Evolutionary conservation across 192 early-diverging fungal species (phyloP).

Genomic region (Backusella luteola): DNA sequence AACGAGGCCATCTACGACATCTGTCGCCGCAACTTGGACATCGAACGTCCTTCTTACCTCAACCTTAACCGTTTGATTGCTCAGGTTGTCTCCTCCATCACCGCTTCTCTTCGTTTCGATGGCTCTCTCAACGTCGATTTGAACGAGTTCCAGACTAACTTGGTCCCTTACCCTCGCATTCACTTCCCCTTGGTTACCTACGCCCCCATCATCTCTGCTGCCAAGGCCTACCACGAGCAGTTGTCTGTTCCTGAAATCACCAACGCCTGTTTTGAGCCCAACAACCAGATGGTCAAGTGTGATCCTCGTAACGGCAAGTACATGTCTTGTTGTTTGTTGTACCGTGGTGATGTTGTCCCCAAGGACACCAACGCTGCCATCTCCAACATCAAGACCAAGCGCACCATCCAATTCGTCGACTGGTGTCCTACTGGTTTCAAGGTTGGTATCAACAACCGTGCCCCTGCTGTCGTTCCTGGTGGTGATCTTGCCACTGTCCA

Average conservation of each 20-base stretch:
- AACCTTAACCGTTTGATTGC: slow-evolving; percentile 70
- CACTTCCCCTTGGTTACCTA: slow-evolving; percentile 98
- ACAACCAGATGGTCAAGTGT: slow-evolving; percentile 95
- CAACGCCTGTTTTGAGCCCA: slow-evolving; percentile 77
- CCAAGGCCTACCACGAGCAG: slow-evolving; percentile 79
- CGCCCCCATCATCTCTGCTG: slow-evolving; percentile 87
- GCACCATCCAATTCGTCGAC: slow-evolving; percentile 80
- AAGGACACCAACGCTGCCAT: slow-evolving; percentile 81
- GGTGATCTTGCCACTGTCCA: slow-evolving; percentile 75
- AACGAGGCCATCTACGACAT: slow-evolving; percentile 75
- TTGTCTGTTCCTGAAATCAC: slow-evolving; percentile 87
- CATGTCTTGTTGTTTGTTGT: slow-evolving; percentile 81
- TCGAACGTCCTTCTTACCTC: slow-evolving; percentile 57
- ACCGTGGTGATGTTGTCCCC: slow-evolving; percentile 74
- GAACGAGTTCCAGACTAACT: slow-evolving; percentile 86
- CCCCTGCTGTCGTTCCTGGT: slow-evolving; percentile 66
- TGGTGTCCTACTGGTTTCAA: slow-evolving; percentile 98
- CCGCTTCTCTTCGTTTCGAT: slow-evolving; percentile 80
- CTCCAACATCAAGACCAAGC: slow-evolving; percentile 62
- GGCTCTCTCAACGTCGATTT: slow-evolving; percentile 96
- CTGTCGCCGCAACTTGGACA: slow-evolving; percentile 62
- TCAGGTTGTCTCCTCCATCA: slow-evolving; percentile 70
- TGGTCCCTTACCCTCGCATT: slow-evolving; percentile 97
- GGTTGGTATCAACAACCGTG: slow-evolving; percentile 47
- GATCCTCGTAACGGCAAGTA: slow-evolving; percentile 96